A percentile compares a stretch with the other conserved stretches of the same genome.
phyloP scores from a whole-genome alignment of 768 basidiomycete species.

The Pulveroboletus sp. region DNA sequence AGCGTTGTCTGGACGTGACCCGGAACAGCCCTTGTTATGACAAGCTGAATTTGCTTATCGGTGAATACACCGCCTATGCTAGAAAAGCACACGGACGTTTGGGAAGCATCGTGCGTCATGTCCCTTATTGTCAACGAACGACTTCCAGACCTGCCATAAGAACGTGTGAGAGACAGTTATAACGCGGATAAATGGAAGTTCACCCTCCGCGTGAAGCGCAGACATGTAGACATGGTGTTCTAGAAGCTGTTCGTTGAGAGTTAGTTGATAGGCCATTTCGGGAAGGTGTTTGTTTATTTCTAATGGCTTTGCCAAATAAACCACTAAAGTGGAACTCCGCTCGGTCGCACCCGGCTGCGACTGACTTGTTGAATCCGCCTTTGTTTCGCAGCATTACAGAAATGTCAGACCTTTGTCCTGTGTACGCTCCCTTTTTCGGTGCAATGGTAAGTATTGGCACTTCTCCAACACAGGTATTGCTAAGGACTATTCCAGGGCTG shows the following conservation, averaged over 20 bases:
- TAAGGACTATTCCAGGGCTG: constrained; percentile 61
- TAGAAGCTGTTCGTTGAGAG: not conserved
- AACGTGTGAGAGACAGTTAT: constrained; percentile 1
- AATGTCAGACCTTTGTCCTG: constrained; percentile 84
- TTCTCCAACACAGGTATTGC: not conserved
- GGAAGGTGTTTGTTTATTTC: constrained; percentile 30
- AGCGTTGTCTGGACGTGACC: constrained; percentile 68
- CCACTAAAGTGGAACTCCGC: constrained; percentile 18
- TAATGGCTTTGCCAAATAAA: constrained; percentile 29
- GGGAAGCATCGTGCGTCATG: constrained; percentile 81
- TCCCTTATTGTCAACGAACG: constrained; percentile 72
- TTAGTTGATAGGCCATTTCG: not conserved
- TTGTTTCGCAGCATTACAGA: constrained; percentile 7
- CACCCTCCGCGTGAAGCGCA: constrained; percentile 66
- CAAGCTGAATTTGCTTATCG: constrained; percentile 46
- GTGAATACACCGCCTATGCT: not conserved
- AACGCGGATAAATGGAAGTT: constrained; percentile 8
- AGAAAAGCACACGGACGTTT: constrained; percentile 44
- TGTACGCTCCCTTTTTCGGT: constrained; percentile 98
- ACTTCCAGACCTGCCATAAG: constrained; percentile 63
- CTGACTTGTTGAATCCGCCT: not conserved
- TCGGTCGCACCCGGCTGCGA: constrained; percentile 19
- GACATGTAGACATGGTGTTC: constrained; percentile 61
- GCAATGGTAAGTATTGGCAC: constrained; percentile 71
- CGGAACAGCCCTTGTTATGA: constrained; percentile 62